Conservation (phyloP, 805 yeast genomes). For the Nakazawaea anatomiae region DNA sequence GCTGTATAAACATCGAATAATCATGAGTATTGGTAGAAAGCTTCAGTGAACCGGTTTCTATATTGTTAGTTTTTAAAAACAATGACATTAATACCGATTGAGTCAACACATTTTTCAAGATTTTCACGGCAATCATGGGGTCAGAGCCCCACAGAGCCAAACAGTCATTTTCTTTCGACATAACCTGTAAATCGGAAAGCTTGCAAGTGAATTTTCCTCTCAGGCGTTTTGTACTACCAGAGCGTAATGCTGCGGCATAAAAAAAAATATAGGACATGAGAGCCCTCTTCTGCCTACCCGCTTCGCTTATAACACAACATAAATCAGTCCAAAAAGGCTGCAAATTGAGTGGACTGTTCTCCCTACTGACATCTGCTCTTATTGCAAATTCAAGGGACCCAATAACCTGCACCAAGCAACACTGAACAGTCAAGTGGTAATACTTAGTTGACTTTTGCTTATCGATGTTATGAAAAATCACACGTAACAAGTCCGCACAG, state of each 20-base stretch:
- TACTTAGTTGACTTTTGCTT: background rate
- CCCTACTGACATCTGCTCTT: background rate
- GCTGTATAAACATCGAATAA: conserved; percentile 1
- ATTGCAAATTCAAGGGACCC: background rate
- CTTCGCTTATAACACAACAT: background rate
- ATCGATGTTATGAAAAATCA: background rate
- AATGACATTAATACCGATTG: background rate
- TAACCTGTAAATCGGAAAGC: conserved; percentile 1
- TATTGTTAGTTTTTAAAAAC: background rate
- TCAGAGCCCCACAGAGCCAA: background rate
- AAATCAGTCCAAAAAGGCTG: background rate
- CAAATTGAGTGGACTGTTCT: background rate
- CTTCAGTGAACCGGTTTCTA: background rate
- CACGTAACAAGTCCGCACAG: background rate
- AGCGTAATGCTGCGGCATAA: background rate
- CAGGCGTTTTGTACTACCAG: background rate
- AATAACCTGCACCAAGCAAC: background rate
- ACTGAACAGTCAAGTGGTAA: background rate
- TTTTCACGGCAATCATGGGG: background rate
- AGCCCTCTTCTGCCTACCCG: background rate
- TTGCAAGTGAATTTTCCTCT: background rate
- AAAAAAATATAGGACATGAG: background rate
- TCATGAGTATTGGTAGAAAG: background rate
- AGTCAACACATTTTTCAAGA: background rate
- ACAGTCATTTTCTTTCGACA: background rate